phyloP scores from a whole-genome alignment of 345 rosid genomes.

The Stellera chamaejasme region DNA sequence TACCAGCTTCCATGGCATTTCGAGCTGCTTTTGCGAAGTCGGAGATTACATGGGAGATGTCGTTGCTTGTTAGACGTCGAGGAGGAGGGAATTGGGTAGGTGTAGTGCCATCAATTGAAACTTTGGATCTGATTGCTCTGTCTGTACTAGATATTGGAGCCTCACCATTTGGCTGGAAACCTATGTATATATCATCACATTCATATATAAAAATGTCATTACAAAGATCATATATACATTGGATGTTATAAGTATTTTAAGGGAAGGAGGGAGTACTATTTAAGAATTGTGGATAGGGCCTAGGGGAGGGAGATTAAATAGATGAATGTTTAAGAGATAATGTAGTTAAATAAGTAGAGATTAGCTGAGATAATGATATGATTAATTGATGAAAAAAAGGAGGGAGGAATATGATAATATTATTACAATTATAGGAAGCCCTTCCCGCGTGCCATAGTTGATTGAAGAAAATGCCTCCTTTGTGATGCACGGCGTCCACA shows the following conservation, averaged over 20 bases:
- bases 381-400: no score
- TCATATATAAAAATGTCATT: background rate
- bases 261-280: no score
- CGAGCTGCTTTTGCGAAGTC: background rate
- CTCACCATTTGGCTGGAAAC: slow-evolving; percentile 1
- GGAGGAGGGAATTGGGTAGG: background rate
- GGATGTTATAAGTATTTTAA: no score
- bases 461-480: background rate
- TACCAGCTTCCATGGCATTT: slow-evolving; percentile 2
- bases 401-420: background rate
- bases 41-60: background rate
- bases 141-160: slow-evolving; percentile 5
- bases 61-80: background rate
- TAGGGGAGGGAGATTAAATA: no score
- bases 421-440: background rate
- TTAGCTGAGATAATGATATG: no score
- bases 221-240: background rate
- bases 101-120: background rate
- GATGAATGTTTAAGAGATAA: no score
- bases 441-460: background rate
- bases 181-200: no score
- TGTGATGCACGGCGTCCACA: slow-evolving; percentile 3
- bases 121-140: background rate
- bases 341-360: no score
- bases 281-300: no score